Evolutionary conservation across 345 rosid genomes (phyloP).

Genomic region (Eucalyptus albens): DNA sequence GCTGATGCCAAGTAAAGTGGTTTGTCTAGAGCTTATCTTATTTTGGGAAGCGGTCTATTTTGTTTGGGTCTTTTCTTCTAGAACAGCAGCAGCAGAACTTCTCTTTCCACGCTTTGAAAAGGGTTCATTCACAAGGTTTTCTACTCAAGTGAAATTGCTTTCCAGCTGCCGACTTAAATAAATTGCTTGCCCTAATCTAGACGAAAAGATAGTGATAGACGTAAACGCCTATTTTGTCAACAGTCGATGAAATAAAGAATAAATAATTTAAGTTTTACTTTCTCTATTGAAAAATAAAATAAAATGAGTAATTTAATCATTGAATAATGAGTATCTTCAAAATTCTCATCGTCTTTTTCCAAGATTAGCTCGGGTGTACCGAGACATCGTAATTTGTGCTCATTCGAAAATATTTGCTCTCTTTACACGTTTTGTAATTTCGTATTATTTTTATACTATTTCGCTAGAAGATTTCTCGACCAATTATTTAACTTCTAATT

Average conservation of each 20-base stretch:
- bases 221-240: background rate
- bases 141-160: background rate
- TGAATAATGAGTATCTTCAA: background rate
- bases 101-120: background rate
- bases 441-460: background rate
- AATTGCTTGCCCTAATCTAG: background rate
- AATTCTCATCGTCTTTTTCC: background rate
- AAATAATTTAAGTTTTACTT: background rate
- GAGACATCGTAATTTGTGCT: too few species aligned
- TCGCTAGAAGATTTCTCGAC: accelerated
- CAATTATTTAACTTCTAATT: background rate
- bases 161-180: background rate
- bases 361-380: background rate
- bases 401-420: background rate
- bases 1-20: background rate
- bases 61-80: background rate
- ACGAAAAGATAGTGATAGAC: background rate
- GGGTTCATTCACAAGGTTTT: background rate
- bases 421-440: background rate
- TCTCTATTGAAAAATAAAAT: background rate
- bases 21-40: background rate
- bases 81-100: background rate
- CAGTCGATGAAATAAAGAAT: background rate
- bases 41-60: background rate
- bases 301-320: background rate